Evolutionary conservation across 108 stramenopile species (phyloP).

Genomic region (Cyclotella sp.): DNA sequence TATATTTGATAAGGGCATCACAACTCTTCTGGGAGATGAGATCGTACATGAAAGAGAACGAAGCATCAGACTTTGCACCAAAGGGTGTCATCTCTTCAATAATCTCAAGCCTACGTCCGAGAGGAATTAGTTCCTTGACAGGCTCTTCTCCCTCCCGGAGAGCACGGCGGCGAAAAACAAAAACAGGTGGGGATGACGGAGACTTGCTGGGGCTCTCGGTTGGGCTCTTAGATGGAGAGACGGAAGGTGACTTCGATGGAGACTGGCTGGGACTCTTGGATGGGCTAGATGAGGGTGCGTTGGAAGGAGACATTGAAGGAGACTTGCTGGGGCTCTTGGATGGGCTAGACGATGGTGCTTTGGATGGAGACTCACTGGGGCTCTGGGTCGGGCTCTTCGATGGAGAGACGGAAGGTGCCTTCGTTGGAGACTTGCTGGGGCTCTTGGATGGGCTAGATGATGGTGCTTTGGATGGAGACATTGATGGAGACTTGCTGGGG

Average conservation of each 20-base stretch:
- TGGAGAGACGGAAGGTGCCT: neutral
- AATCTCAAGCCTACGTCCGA: neutral
- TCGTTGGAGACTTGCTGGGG: neutral
- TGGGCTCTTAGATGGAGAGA: neutral
- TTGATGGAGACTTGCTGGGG: neutral
- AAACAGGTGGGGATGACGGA: too few species aligned
- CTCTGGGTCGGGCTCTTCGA: neutral
- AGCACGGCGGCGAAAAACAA: neutral
- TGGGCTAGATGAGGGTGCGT: too few species aligned
- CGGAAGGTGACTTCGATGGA: too few species aligned
- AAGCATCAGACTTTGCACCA: constrained; percentile 10
- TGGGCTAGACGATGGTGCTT: neutral
- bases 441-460: neutral
- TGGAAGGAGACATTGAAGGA: too few species aligned
- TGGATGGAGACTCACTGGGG: neutral
- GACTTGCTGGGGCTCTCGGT: neutral
- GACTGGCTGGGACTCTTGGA: too few species aligned
- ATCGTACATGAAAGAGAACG: neutral
- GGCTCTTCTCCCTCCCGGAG: neutral
- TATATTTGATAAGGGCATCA: neutral
- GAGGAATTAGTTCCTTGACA: neutral
- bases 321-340: too few species aligned
- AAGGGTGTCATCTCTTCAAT: neutral
- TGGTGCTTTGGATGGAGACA: neutral
- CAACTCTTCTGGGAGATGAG: constrained; percentile 20